Conservation (phyloP, 2,329 filamentous ascomycete species). For the Exophiala sp. region DNA sequence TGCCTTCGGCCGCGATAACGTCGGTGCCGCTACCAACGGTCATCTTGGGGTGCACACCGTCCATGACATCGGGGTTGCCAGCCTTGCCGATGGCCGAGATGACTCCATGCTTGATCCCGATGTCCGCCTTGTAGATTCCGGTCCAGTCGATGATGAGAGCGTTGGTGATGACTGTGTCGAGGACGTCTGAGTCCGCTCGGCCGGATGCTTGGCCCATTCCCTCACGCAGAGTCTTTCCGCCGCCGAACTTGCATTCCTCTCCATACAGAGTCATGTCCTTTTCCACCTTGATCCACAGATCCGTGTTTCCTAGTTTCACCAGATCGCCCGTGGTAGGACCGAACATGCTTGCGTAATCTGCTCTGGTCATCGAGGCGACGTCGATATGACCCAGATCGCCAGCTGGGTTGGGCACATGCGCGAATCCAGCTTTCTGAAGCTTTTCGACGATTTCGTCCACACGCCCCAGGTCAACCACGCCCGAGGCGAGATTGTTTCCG, state of each 20-base stretch:
- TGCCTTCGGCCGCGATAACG: constrained; percentile 82
- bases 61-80: constrained; percentile 96
- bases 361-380: constrained; percentile 64
- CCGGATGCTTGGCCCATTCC: constrained; percentile 93
- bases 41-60: constrained; percentile 71
- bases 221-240: constrained; percentile 86
- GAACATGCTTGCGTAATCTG: constrained; percentile 81
- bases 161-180: constrained; percentile 85
- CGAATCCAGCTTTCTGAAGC: constrained; percentile 68
- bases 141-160: constrained; percentile 85
- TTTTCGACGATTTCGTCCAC: constrained; percentile 60
- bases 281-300: constrained; percentile 87
- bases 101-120: constrained; percentile 79
- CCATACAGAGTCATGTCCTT: constrained; percentile 78
- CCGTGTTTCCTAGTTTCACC: constrained; percentile 74
- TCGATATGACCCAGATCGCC: constrained; percentile 53
- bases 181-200: constrained; percentile 60
- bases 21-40: constrained; percentile 84
- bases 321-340: constrained; percentile 83
- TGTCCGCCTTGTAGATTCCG: constrained; percentile 94
- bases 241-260: constrained; percentile 92
- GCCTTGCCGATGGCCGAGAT: constrained; percentile 91
- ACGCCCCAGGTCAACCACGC: constrained; percentile 59
- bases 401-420: constrained; percentile 64
- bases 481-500: constrained; percentile 73